Conservation (phyloP, 768 basidiomycete species). For the Boletus rufocinnamomeus region DNA sequence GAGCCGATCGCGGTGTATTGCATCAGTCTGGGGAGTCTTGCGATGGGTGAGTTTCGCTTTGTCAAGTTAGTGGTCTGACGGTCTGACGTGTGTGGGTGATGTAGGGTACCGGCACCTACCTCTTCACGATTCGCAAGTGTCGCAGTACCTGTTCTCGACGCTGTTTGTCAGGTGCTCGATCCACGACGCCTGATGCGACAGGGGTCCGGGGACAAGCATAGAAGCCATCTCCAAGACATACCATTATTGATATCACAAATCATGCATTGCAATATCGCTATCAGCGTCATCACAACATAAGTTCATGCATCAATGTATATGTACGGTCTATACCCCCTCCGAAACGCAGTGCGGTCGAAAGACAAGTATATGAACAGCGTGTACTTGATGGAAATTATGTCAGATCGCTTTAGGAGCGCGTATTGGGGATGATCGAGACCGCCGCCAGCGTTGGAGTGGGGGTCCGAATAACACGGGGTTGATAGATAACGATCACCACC, state of each 20-base stretch:
- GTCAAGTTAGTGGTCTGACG: background rate
- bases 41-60: conserved; percentile 56
- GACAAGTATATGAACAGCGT: background rate
- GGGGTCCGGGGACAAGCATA: background rate
- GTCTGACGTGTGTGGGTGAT: background rate
- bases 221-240: background rate
- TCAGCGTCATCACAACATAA: background rate
- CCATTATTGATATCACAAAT: background rate
- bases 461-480: background rate
- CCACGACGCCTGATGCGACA: conserved; percentile 27
- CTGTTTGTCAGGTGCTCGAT: conserved; percentile 76
- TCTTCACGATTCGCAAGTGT: conserved; percentile 82
- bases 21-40: conserved; percentile 66
- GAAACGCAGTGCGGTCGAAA: background rate
- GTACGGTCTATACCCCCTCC: background rate
- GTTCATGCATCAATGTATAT: background rate
- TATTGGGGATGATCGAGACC: background rate
- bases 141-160: conserved; percentile 92
- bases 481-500: background rate
- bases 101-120: conserved; percentile 89
- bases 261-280: background rate
- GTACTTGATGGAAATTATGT: background rate
- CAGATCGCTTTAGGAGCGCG: background rate
- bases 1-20: conserved; percentile 76
- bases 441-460: background rate